Percentiles rank a stretch among this genome's conserved stretches.
These are phyloP conservation scores for Penicillium frequentans DNA, from an alignment of 2,329 filamentous ascomycete species.

Conservation along the genomic window DNA sequence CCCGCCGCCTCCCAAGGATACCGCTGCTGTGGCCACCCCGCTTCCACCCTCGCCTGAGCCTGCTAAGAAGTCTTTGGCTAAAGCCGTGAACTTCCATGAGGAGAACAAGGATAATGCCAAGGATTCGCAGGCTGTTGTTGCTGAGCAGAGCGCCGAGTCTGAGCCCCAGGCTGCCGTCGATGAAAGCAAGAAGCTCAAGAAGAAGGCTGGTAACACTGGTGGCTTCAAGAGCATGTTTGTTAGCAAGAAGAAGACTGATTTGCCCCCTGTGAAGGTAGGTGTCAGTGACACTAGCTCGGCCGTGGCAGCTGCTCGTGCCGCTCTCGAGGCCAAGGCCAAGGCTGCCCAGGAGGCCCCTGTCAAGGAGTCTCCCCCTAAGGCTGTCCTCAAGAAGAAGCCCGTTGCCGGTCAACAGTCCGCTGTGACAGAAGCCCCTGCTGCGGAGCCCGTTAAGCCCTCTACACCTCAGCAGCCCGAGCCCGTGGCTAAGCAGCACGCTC, in stretches of 20 bases:
- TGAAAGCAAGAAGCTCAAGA: constrained; percentile 46
- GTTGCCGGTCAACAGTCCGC: constrained; percentile 19
- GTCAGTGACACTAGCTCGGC: constrained; percentile 23
- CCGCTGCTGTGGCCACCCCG: constrained; percentile 18
- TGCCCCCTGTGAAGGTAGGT: constrained; percentile 34
- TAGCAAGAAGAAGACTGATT: constrained; percentile 40
- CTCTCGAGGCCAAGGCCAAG: constrained; percentile 40
- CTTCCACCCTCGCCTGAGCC: constrained; percentile 28
- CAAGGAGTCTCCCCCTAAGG: constrained; percentile 21
- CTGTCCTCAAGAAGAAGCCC: constrained; percentile 37
- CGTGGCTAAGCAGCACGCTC: constrained; percentile 27
- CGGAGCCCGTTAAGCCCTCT: constrained; percentile 6
- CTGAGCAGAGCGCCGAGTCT: constrained; percentile 27
- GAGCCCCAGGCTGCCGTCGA: constrained; percentile 33
- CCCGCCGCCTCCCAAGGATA: constrained; percentile 33
- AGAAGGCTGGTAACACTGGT: constrained; percentile 41
- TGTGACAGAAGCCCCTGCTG: neutral
- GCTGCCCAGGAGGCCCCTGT: constrained; percentile 29
- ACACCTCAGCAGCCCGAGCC: constrained; percentile 9
- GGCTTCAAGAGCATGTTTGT: constrained; percentile 48
- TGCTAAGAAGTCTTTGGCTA: constrained; percentile 20
- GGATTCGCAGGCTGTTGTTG: constrained; percentile 16
- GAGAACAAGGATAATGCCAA: constrained; percentile 20
- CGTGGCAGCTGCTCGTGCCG: constrained; percentile 45
- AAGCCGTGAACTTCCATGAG: constrained; percentile 8